Percentiles rank a stretch among this genome's conserved stretches.
These are phyloP conservation scores for Pelargonium australe DNA, from an alignment of 441 rosid species.

Conservation along the genomic window DNA sequence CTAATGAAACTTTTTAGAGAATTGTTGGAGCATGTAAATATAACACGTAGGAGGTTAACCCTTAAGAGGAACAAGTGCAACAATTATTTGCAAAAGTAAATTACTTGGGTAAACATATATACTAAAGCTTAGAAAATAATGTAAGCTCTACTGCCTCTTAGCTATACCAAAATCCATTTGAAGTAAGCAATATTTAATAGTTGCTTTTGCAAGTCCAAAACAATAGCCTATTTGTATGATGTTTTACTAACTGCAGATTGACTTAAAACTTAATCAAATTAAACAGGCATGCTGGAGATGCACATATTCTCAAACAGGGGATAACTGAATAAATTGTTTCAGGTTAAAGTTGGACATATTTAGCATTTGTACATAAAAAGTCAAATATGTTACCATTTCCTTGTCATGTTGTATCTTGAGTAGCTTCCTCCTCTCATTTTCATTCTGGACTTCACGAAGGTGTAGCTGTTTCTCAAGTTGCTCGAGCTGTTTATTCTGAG, in stretches of 20 bases:
- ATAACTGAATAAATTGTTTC: neutral
- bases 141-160: neutral
- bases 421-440: conserved; percentile 42
- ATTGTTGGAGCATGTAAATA: neutral
- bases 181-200: neutral
- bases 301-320: neutral
- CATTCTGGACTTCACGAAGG: conserved; percentile 40
- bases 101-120: neutral
- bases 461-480: conserved; percentile 40
- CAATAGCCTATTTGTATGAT: conserved; percentile 22
- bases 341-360: neutral
- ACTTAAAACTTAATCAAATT: too few relatives aligned
- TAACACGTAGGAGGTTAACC: neutral
- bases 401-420: conserved; percentile 25
- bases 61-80: neutral
- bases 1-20: neutral
- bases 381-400: conserved; percentile 37
- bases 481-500: conserved; percentile 34
- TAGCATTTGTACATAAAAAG: neutral
- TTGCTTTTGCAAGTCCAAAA: neutral
- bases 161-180: neutral
- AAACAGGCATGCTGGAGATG: too few relatives aligned
- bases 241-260: conserved; percentile 37
- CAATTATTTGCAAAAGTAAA: neutral
- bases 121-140: neutral